These are phyloP conservation scores for Obba rivulosa DNA, from an alignment of 768 basidiomycete species.

Conservation along the genomic window DNA sequence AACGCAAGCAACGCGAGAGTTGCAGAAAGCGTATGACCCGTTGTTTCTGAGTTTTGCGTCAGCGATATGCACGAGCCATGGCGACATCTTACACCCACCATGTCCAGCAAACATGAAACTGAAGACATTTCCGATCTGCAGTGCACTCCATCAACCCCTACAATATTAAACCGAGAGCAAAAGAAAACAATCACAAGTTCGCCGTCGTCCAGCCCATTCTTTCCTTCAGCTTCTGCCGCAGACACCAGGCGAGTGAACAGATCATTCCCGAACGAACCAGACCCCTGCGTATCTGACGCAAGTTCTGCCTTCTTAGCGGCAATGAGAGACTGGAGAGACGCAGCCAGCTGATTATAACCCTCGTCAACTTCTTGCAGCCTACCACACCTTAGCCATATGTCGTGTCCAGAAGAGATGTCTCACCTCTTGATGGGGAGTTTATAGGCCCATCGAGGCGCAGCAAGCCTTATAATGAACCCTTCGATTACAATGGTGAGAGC, in stretches of 20 bases:
- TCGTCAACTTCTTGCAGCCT: constrained; percentile 2
- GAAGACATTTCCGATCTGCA: constrained; percentile 5
- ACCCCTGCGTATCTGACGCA: not conserved
- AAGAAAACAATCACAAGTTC: constrained; percentile 1
- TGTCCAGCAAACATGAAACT: constrained; percentile 5
- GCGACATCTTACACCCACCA: not conserved
- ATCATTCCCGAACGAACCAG: not conserved
- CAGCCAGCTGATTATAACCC: not conserved
- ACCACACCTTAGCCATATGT: not conserved
- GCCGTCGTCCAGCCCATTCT: constrained; percentile 1
- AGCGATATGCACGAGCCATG: not conserved
- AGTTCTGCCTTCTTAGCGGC: not conserved
- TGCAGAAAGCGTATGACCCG: constrained; percentile 1
- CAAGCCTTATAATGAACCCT: not conserved
- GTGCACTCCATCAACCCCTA: not conserved
- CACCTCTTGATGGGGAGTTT: constrained; percentile 4
- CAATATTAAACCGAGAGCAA: not conserved
- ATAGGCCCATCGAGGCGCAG: constrained; percentile 1
- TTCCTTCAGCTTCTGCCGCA: not conserved
- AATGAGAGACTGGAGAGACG: not conserved
- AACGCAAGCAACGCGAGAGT: constrained; percentile 4
- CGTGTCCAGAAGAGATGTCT: not conserved
- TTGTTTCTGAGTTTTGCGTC: constrained; percentile 3
- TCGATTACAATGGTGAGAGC: not conserved
- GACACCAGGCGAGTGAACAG: constrained; percentile 2